phyloP scores from a whole-genome alignment of 2,329 filamentous ascomycete genomes.

The Alternaria postmessia region DNA sequence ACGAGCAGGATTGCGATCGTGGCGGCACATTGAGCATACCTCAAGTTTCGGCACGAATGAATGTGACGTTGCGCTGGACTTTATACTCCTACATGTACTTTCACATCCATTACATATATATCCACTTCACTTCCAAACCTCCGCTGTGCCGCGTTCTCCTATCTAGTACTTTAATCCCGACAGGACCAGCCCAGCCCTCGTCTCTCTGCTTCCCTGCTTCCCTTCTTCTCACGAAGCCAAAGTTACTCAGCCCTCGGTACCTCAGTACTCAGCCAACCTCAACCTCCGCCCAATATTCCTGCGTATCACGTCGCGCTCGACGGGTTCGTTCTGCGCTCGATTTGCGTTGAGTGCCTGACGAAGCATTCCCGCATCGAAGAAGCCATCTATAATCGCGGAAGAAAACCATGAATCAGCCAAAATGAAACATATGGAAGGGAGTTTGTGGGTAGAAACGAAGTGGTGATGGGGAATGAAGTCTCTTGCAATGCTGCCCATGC shows the following conservation, averaged over 20 bases:
- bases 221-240: too few relatives aligned
- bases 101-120: too few relatives aligned
- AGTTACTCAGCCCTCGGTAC: not conserved
- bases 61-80: too few relatives aligned
- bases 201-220: not conserved
- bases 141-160: too few relatives aligned
- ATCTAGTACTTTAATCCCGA: too few relatives aligned
- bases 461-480: constrained; percentile 4
- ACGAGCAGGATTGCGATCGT: too few relatives aligned
- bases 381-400: constrained; percentile 72
- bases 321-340: constrained; percentile 54
- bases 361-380: constrained; percentile 97
- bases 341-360: constrained; percentile 84
- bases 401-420: constrained; percentile 42
- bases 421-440: not conserved
- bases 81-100: too few relatives aligned
- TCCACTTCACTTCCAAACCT: too few relatives aligned
- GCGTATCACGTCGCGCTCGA: constrained; percentile 68
- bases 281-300: constrained; percentile 79
- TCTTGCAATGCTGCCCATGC: not conserved
- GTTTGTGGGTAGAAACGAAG: not conserved
- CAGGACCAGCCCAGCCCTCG: too few relatives aligned
- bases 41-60: too few relatives aligned
- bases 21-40: too few relatives aligned
- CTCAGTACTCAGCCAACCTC: constrained; percentile 71